Evolutionary conservation across 1,139 yeast genomes (phyloP), one percentile per base, ranked within the genome.

Genomic region (Candida labiduridarum): DNA sequence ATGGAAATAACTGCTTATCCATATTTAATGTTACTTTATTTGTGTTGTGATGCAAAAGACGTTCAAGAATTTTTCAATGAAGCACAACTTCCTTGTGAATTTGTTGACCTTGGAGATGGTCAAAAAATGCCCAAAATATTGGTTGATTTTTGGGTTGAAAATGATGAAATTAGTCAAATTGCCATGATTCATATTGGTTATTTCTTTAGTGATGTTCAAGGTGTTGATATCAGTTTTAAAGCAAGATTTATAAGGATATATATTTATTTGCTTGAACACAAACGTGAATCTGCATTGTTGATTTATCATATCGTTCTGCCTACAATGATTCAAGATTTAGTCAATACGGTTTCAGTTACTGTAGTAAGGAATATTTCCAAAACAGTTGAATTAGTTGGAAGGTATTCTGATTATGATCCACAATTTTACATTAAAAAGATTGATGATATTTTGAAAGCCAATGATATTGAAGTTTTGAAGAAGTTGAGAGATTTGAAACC

Each of bases 21-120:
- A 3, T 87, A 82, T 59, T 65, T 87, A 52, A 75, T 83, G 45
- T 76, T 87, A 58, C 64, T 86, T 12, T 87, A 74, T 63, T 69
- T 87, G 29, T 69, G 81, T 41, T 65, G 79, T 16, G 75, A 80
- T 12, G 80, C 79, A 33, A 62, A 68, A 1, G 83, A 82, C 15
- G 76, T 87, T 53, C 64, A 65, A 7, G 71, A 71, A 33, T 67
- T 73, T 38, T 57, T 85, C 50, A 67, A 72, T 48, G 78, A 78
- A 10, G 74, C 82, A 41, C 83, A 79, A 1, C 65, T 81, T 41
- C 64, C 63, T 0, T 45, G 56, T 3, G 61, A 66, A 10, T 60
- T 65, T 49, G 49, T 62, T 16, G 54, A 59, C 1, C 53, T 78
- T 25, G 69, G 68, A 31, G 75, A 69, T 0, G 71, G 71, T 11